phyloP scores from a whole-genome alignment of 192 early-diverging fungal species.

The Diversispora eburnea region DNA sequence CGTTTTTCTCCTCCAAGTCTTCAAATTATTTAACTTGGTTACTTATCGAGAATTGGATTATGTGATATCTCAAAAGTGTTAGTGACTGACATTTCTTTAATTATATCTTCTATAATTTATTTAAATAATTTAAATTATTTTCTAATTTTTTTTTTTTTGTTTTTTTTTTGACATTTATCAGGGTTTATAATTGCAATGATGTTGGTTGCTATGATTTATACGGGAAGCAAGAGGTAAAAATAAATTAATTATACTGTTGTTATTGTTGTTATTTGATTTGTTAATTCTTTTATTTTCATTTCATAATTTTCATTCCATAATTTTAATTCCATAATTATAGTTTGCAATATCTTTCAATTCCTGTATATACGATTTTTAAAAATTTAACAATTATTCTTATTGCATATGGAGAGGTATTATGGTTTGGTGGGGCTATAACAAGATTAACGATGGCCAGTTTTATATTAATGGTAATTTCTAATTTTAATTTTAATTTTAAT shows the following conservation, averaged over 20 bases:
- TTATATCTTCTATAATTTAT: neutral
- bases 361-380: slow-evolving; percentile 97
- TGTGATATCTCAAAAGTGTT: slow-evolving; percentile 6
- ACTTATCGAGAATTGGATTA: slow-evolving; percentile 8
- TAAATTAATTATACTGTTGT: neutral
- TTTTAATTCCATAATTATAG: slow-evolving; percentile 10
- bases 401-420: slow-evolving; percentile 86
- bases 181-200: slow-evolving; percentile 85
- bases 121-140: slow-evolving; percentile 1
- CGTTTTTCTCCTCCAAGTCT: slow-evolving; percentile 6
- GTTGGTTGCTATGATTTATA: slow-evolving; percentile 94
- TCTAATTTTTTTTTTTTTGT: too few species aligned
- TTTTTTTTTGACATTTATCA: neutral
- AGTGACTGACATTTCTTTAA: neutral
- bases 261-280: neutral
- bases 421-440: slow-evolving; percentile 80
- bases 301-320: neutral
- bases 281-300: neutral
- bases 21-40: slow-evolving; percentile 12
- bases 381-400: slow-evolving; percentile 97
- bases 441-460: slow-evolving; percentile 81
- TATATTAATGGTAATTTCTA: slow-evolving; percentile 59
- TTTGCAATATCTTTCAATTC: slow-evolving; percentile 87
- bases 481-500: too few species aligned
- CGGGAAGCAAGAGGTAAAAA: slow-evolving; percentile 79